Evolutionary conservation across 2,329 filamentous ascomycete genomes (phyloP).

Genomic region (Phaeophleospora eucalypticola): DNA sequence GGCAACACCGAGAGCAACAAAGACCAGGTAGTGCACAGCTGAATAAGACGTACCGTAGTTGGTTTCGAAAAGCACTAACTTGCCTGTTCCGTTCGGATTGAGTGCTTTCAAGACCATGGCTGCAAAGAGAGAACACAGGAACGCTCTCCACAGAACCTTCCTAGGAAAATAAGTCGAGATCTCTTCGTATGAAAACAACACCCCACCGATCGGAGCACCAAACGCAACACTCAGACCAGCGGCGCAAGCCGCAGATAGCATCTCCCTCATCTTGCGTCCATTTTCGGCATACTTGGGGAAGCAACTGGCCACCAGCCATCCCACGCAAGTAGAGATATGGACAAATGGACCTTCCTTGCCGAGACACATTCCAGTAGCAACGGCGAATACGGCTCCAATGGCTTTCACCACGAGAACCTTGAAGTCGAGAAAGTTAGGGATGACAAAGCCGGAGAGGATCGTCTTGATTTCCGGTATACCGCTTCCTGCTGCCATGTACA

Average conservation of each 20-base stretch:
- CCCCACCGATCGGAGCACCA: conserved; percentile 59
- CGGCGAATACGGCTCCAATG: conserved; percentile 56
- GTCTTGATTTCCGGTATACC: conserved; percentile 62
- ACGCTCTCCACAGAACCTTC: conserved; percentile 57
- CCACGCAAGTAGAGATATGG: conserved; percentile 57
- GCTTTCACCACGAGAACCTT: conserved; percentile 56
- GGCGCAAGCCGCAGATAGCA: conserved; percentile 55
- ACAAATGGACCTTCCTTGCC: conserved; percentile 62
- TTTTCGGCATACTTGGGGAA: conserved; percentile 58
- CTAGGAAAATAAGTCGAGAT: conserved; percentile 58
- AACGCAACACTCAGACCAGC: conserved; percentile 58
- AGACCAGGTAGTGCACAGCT: conserved; percentile 54
- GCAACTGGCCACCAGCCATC: conserved; percentile 49
- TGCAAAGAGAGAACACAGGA: conserved; percentile 55
- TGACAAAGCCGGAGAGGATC: conserved; percentile 57
- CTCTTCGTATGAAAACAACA: conserved; percentile 59
- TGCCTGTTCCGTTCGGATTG: conserved; percentile 59
- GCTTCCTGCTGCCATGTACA: conserved; percentile 57
- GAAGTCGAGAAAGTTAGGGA: conserved; percentile 54
- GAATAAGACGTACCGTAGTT: conserved; percentile 55
- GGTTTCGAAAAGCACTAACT: conserved; percentile 58
- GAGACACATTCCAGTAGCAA: conserved; percentile 57
- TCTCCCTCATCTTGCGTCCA: conserved; percentile 55
- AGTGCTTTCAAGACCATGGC: conserved; percentile 54
- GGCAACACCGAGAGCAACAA: conserved; percentile 52